These are phyloP conservation scores for Leucogyrophana mollusca DNA, from an alignment of 768 basidiomycete genomes.

Conservation along the genomic window DNA sequence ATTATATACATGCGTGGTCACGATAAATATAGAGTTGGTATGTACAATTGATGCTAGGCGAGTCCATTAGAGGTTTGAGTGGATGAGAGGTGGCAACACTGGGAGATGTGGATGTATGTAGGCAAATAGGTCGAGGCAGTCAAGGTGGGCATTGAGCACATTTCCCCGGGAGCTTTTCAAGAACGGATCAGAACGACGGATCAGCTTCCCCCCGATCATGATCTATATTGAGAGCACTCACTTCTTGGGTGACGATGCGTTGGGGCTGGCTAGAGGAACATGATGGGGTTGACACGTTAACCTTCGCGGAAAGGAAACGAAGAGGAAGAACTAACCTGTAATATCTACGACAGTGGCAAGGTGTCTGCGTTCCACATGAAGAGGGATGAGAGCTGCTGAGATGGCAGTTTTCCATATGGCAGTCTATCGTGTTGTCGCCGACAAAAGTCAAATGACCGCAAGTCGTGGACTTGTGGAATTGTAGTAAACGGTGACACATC, in stretches of 20 bases:
- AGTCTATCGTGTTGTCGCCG: constrained; percentile 50
- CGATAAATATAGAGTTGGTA: not conserved
- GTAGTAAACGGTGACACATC: constrained; percentile 69
- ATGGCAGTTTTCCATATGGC: constrained; percentile 41
- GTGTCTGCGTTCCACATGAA: constrained; percentile 37
- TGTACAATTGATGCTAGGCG: constrained; percentile 9
- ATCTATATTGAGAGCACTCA: constrained; percentile 25
- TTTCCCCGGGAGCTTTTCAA: constrained; percentile 34
- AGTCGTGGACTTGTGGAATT: constrained; percentile 43
- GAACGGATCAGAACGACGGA: constrained; percentile 14
- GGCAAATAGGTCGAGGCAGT: not conserved
- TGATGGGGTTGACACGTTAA: constrained; percentile 1
- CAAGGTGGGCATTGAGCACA: constrained; percentile 35
- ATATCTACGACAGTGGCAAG: constrained; percentile 55
- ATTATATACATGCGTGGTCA: constrained; percentile 20
- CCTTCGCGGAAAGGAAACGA: constrained; percentile 6
- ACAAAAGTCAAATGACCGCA: constrained; percentile 58
- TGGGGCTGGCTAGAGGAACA: constrained; percentile 47
- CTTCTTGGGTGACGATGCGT: constrained; percentile 45
- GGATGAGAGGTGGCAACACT: not conserved
- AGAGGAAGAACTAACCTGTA: constrained; percentile 38
- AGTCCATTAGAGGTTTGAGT: not conserved
- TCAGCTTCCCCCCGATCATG: not conserved
- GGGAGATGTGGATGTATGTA: not conserved
- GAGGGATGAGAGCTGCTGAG: constrained; percentile 50